phyloP scores from a whole-genome alignment of 2,329 filamentous ascomycete genomes.

The Alternaria sp. region DNA sequence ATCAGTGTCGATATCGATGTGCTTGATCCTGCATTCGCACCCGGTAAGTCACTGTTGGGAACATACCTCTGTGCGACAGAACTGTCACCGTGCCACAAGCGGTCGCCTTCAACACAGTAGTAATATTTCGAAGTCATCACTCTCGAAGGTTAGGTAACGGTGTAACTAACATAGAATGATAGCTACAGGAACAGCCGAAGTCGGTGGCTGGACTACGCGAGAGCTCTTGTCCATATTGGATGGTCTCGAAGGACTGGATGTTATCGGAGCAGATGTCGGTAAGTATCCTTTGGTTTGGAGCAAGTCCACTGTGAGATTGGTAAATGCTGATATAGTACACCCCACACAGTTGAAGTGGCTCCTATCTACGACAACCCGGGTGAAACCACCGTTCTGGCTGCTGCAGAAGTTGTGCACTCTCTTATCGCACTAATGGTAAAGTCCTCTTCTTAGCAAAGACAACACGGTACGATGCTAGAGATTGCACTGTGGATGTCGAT shows the following conservation, averaged over 20 bases:
- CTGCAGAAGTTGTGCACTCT: conserved; percentile 64
- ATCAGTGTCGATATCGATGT: conserved; percentile 67
- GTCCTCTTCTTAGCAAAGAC: conserved; percentile 42
- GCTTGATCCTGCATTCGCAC: conserved; percentile 64
- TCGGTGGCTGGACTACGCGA: conserved; percentile 69
- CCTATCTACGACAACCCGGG: conserved; percentile 70
- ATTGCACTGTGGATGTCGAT: background rate
- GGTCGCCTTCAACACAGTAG: background rate
- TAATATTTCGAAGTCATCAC: background rate
- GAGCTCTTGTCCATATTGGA: conserved; percentile 68
- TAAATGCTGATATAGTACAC: conserved; percentile 9
- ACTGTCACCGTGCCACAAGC: background rate
- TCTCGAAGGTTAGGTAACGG: background rate
- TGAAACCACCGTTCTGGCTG: conserved; percentile 65
- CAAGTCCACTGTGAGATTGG: background rate
- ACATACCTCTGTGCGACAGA: background rate
- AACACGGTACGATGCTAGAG: background rate
- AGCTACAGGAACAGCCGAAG: conserved; percentile 68
- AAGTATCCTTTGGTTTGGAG: conserved; percentile 22
- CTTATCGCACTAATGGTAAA: conserved; percentile 60
- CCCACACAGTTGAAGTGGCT: conserved; percentile 64
- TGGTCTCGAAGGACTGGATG: conserved; percentile 65
- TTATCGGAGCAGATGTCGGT: conserved; percentile 68
- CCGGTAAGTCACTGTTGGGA: conserved; percentile 50
- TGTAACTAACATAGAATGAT: conserved; percentile 1